Base-by-base conservation (phyloP, 179 eudicot genomes). In the Sideroxylon spinosum region DNA sequence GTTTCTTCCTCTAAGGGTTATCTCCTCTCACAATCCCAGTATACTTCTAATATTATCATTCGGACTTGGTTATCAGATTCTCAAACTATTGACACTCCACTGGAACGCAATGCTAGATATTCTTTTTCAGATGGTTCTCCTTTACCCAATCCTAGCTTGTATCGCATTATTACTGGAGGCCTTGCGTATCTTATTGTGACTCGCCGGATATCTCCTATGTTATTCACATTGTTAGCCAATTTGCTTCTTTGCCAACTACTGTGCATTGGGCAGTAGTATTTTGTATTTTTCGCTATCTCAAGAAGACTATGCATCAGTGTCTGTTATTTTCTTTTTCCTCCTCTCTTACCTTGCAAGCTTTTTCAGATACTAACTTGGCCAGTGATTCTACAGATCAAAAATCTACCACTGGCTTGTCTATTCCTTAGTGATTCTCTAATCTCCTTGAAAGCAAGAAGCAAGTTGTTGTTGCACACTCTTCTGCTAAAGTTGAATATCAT, bases 371-470 rank as follows among this genome's bases (percentile, higher is more conserved):
- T 37, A 3, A n/a, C 26, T 75, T 9, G 17, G 78, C 52, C 32
- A 28, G 55, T 74, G 67, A 74, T 13, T 19, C 14, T 2, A 57
- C 20, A 10, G 23, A 74, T 59, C 52, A 17, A 0, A 52, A 52
- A 19, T 71, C 37, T 49, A 23, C 37, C 22, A 71, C 44, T 7
- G 26, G 64, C 13, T 57, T 59, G 49, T 17, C 9, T 74, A 0
- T 74, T 74, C 26, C 17, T 57, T 4, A 23, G 77, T 20, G n/a
- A 59, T 9, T 29, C 77, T 25, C 67, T 74, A 7, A 57, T 74
- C 16, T 74, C 29, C 16, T 74, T 25, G 46, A 74, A 22, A 56
- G 67, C 16, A 74, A 56, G 61, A 74, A 74, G 9, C 7, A 74
- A 29, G 22, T 0, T 29, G 28, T 74, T 56, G 67, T 59, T 55